Conservation (phyloP, 345 rosid genomes). For the Hibiscus syriacus region DNA sequence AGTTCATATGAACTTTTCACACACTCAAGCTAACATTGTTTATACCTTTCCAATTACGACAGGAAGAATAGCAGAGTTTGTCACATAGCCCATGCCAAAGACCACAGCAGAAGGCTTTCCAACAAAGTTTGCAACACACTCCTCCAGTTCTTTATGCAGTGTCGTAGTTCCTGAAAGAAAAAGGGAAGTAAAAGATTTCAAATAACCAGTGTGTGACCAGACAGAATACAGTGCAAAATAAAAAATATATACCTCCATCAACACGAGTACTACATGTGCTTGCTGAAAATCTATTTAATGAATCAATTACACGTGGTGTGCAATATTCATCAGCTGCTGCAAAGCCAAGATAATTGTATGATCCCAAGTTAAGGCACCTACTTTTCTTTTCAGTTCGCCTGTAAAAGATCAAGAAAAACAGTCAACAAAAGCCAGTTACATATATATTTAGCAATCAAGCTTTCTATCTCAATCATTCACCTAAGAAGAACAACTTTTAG, state of each 20-base stretch:
- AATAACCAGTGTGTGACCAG: not conserved
- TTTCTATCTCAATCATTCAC: not conserved
- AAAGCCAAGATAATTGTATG: too few relatives aligned
- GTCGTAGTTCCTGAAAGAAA: slow-evolving; percentile 55
- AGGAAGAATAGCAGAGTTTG: too few relatives aligned
- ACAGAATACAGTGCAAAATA: not conserved
- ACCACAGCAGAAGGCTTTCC: too few relatives aligned
- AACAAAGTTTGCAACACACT: too few relatives aligned
- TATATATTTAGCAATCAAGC: not conserved
- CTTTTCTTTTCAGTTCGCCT: too few relatives aligned
- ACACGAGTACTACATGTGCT: slow-evolving; percentile 90
- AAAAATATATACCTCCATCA: slow-evolving; percentile 60
- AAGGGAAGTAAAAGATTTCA: not conserved
- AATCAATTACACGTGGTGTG: too few relatives aligned
- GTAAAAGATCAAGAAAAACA: slow-evolving; percentile 15
- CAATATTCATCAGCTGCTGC: too few relatives aligned
- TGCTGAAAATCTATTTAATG: slow-evolving; percentile 62
- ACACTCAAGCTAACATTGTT: not conserved
- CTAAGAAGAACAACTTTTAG: not conserved
- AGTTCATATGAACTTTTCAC: not conserved
- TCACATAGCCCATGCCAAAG: too few relatives aligned
- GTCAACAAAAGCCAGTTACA: not conserved
- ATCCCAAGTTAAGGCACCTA: too few relatives aligned
- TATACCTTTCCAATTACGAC: slow-evolving; percentile 82
- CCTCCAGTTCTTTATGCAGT: too few relatives aligned